Base-by-base conservation (phyloP, 306 rosid species). In the Cicer chorassanicum region DNA sequence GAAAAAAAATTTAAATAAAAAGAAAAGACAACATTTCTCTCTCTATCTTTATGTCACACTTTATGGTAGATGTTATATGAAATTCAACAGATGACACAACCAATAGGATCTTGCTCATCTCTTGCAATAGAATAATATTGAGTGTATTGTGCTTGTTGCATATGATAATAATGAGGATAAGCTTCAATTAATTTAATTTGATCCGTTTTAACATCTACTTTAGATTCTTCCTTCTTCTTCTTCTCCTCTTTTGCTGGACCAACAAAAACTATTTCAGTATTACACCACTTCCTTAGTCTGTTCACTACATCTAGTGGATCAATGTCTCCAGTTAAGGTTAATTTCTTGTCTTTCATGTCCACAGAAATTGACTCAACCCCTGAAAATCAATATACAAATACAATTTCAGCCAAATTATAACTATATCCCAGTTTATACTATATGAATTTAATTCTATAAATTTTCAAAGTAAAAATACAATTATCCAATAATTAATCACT, bases 21-120 rank as follows among this genome's bases (percentile, higher is more conserved):
- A 29, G 36, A 29, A 29, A 29, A 3, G 36, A 29, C 36, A 29
- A 4, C 1, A 29, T 29, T 29, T 29, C 36, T 29, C 0, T 29
- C 36, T 29, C 36, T 29, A 5, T 29, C 36, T 29, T 29, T 29
- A 29, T 4, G 36, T 4, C 5, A 29, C 36, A 29, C 36, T 29
- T 29, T 29, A 29, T 29, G 36, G 36, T 29, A 29, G 36, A 29
- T 29, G 4, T 64, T 9, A 0, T 9, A 0, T 46, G 6, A 49
- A 34, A 49, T 9, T 81, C 59, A 89, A 74, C 87, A 87, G 36
- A 87, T 87, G 14, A 89, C 88, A 80, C 93, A 89, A 11, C 77
- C 71, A 64, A 64, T 60, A 6, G 78, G 91, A 71, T 89, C 74
- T 70, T 87, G 82, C 9, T 89, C 77, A 8, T 1, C 64, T 46